Evolutionary conservation across 148 eudicot species (phyloP).

Genomic region (Suaeda aralocaspica): DNA sequence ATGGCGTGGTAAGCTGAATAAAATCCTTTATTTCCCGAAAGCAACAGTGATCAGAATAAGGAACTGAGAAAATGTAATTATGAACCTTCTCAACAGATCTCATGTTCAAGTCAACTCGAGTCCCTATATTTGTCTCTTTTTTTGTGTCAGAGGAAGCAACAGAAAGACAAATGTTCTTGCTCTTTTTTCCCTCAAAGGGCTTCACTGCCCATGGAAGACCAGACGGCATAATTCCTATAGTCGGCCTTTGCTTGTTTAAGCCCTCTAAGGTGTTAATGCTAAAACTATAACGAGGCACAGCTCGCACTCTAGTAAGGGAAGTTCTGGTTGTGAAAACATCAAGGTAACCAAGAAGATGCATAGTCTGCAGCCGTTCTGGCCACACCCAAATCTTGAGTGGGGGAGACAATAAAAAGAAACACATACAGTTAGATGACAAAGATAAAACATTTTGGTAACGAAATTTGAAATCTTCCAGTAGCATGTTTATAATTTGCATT

Average conservation of each 20-base stretch:
- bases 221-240: slow-evolving; percentile 84
- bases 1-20: slow-evolving; percentile 47
- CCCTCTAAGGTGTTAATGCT: slow-evolving; percentile 64
- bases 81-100: slow-evolving; percentile 43
- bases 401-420: background rate
- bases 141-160: slow-evolving; percentile 13
- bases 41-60: slow-evolving; percentile 75
- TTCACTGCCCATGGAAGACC: slow-evolving; percentile 71
- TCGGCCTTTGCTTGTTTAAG: slow-evolving; percentile 49
- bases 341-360: slow-evolving; percentile 70
- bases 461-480: background rate
- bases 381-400: slow-evolving; percentile 73
- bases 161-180: slow-evolving; percentile 27
- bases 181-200: slow-evolving; percentile 24
- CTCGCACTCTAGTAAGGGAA: slow-evolving; percentile 62
- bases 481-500: background rate
- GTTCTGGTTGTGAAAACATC: slow-evolving; percentile 62
- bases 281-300: slow-evolving; percentile 80
- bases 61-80: slow-evolving; percentile 57
- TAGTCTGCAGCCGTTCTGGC: slow-evolving; percentile 76
- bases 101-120: slow-evolving; percentile 21
- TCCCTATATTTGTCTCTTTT: slow-evolving; percentile 11
- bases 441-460: background rate
- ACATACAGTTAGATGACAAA: slow-evolving; percentile 13
- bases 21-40: slow-evolving; percentile 62